These are phyloP conservation scores for Xylariaceae sp. DNA, from an alignment of 2,329 filamentous ascomycete genomes.

Conservation along the genomic window DNA sequence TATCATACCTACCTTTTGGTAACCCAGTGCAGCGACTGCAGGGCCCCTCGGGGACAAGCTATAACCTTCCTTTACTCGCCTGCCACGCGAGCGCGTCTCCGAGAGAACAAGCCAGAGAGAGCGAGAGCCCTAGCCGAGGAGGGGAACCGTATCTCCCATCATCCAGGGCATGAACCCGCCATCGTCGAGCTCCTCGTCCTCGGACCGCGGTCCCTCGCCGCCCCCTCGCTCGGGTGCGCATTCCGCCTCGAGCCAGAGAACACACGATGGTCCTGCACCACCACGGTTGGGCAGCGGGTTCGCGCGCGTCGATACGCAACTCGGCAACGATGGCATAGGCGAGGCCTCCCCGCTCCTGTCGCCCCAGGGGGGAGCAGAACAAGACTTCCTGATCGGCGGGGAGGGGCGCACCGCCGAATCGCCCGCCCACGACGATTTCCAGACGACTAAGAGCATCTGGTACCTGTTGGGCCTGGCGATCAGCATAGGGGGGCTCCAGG, in stretches of 20 bases:
- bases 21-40: too few species aligned
- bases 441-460: conserved; percentile 72
- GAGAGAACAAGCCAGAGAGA: too few species aligned
- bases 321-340: conserved; percentile 23
- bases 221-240: too few species aligned
- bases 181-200: conserved; percentile 20
- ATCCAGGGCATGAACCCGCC: conserved; percentile 31
- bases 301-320: conserved; percentile 16
- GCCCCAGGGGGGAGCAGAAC: conserved; percentile 27
- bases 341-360: conserved; percentile 45
- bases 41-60: too few species aligned
- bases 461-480: conserved; percentile 83
- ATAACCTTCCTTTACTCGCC: too few species aligned
- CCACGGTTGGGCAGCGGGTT: conserved; percentile 12
- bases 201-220: conserved; percentile 19
- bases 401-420: conserved; percentile 22
- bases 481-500: conserved; percentile 80
- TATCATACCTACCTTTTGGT: too few species aligned
- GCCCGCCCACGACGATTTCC: conserved; percentile 34
- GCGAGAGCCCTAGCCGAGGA: too few species aligned
- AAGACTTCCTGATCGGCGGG: conserved; percentile 28
- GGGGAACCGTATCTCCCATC: conserved; percentile 5
- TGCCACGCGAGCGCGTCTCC: background rate
- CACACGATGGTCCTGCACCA: conserved; percentile 8
- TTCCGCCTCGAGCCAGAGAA: conserved; percentile 11